Base-by-base conservation (phyloP, 305 asterid genomes). In the Fraxinus dipetala region DNA sequence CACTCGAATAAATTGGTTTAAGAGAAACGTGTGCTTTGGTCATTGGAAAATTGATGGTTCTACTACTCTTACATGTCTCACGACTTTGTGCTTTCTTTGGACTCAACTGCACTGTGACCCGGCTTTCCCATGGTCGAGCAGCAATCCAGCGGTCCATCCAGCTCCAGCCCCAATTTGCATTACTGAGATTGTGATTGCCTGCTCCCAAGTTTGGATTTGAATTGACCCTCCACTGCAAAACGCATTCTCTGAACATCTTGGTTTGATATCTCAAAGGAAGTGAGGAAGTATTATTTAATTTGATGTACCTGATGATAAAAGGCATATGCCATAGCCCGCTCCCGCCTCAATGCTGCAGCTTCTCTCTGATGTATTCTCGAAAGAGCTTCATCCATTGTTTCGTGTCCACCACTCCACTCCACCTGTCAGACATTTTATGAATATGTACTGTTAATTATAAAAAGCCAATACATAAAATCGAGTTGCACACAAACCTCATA, bases 61-160 rank as follows among this genome's bases (percentile, higher is more conserved):
- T 90, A 10, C 30, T 85, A 0, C 48, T 82, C 87, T 84, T 88
- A 81, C 83, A 85, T 10, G 87, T 83, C 80, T 78, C 89, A 40
- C 28, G 85, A 24, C 73, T 80, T 4, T 75, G 83, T 61, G 87
- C 45, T 83, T 90, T 93, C 78, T 85, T 90, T 75, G 95, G 95
- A 86, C 92, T 90, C 34, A 86, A 83, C 0, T 77, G 69, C 48
- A 79, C 76, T 69, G 90, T 82, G 24, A 86, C 86, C 70, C 97
- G 93, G 83, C 92, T 88, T 89, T 95, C 99, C 99, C 99, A 95
- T 38, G 99, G 99, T 45, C 92, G 92, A 83, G 96, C 97, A 79
- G 99, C 95, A 77, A 95, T 87, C 99, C 99, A 95, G 20, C 94
- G 91, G 81, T 94, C 98, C 84, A 80, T 94, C 99, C 98, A 95